Base-by-base conservation (phyloP, 2,329 filamentous ascomycete genomes). In the Pestalotiopsis sp. region DNA sequence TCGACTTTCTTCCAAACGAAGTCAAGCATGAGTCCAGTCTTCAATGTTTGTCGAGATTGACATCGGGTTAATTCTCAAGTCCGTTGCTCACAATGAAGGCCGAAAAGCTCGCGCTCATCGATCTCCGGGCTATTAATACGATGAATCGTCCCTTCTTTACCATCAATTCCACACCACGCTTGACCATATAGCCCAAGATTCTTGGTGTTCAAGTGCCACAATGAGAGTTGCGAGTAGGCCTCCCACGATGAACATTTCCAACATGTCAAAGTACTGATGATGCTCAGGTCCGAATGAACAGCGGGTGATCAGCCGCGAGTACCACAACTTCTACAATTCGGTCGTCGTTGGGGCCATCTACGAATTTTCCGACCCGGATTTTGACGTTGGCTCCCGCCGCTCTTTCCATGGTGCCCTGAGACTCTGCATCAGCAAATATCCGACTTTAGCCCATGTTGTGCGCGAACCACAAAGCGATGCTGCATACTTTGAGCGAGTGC, bases 401-500 rank as follows among this genome's bases (percentile, higher is more conserved):
- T 58, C 45, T 27, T 64, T 64, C 41, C 58, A 64, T 38, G 60
- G 27, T 20, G 60, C 66, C 23, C 9, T 27, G 31, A 27, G 20
- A 27, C 25, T 20, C 3, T 57, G 60, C 49, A 58, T 68, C 49
- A 49, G 64, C 45, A 68, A 57, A 38, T 36, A 68, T 49, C 60
- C 66, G n/a, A 52, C 56, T 13, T 57, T 68, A 13, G 59, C 41
- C 14, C 41, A 38, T 2, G 59, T 68, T 17, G 61, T 68, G 7
- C 45, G 39, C 17, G 60, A 68, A 31, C 23, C 11, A n/a, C 60
- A 68, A 14, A 59, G 25, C 13, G 66, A 68, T 39, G 38, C 25
- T 11, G 66, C 66, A 7, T 68, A 25, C 60, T 68, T 39, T 20
- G 45, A 64, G 38, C 66, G 56, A 6, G 66, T 68, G 41, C 20